A percentile compares a stretch with the other conserved stretches of the same genome.
Conservation (phyloP, 495 filamentous ascomycete genomes). For the Paragyromitra xinjiangensis region DNA sequence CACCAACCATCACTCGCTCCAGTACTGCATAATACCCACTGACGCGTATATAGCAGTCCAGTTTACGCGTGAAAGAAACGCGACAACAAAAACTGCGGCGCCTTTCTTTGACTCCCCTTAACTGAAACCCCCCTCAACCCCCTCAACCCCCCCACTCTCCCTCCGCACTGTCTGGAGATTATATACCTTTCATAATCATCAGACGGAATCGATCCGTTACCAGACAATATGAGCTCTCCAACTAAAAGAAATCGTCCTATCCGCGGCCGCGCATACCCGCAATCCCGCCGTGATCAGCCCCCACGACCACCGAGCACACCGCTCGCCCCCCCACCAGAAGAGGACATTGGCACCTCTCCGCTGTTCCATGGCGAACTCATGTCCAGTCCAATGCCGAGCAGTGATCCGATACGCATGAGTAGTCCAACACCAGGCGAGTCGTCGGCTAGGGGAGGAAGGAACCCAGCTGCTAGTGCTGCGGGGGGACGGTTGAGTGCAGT, state of each 20-base stretch:
- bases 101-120: slow-evolving; percentile 29
- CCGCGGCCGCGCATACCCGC: slow-evolving; percentile 34
- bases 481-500: slow-evolving; percentile 39
- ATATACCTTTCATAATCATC: neutral
- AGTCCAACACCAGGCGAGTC: slow-evolving; percentile 40
- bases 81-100: slow-evolving; percentile 31
- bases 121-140: neutral
- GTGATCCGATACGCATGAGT: slow-evolving; percentile 47
- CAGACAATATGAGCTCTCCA: slow-evolving; percentile 51
- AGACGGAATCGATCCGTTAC: neutral
- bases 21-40: slow-evolving; percentile 13
- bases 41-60: slow-evolving; percentile 31
- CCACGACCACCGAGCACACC: slow-evolving; percentile 18
- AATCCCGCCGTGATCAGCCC: slow-evolving; percentile 35
- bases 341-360: slow-evolving; percentile 37
- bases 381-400: slow-evolving; percentile 53
- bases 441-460: slow-evolving; percentile 9
- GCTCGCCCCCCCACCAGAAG: slow-evolving; percentile 42
- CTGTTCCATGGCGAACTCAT: slow-evolving; percentile 44
- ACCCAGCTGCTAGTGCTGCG: slow-evolving; percentile 35
- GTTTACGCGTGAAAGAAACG: slow-evolving; percentile 48
- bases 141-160: neutral
- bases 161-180: neutral
- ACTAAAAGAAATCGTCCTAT: slow-evolving; percentile 46
- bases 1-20: slow-evolving; percentile 22